phyloP scores from a whole-genome alignment of 73 alveolate species.

The Loxodes magnus region DNA sequence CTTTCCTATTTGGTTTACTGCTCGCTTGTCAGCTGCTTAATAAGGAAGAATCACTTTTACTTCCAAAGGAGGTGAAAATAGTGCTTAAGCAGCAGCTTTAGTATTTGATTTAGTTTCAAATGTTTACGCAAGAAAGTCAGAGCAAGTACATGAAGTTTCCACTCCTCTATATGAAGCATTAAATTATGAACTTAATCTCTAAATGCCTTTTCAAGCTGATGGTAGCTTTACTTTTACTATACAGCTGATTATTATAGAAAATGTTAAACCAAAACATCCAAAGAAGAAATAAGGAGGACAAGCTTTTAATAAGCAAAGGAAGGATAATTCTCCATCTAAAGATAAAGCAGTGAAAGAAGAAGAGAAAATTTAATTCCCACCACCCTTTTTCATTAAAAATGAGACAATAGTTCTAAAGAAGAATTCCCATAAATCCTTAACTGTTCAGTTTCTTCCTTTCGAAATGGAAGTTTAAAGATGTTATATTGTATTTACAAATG shows the following conservation, averaged over 20 bases:
- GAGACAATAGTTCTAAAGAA: slow-evolving; percentile 52
- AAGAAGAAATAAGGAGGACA: slow-evolving; percentile 17
- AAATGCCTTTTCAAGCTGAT: slow-evolving; percentile 23
- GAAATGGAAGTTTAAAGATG: slow-evolving; percentile 86
- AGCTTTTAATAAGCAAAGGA: too few species aligned
- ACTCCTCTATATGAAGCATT: slow-evolving; percentile 27
- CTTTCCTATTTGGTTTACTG: slow-evolving; percentile 80
- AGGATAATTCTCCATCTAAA: too few species aligned
- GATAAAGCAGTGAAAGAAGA: too few species aligned
- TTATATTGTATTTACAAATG: slow-evolving; percentile 83
- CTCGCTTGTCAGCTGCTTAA: slow-evolving; percentile 75
- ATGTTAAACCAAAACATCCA: slow-evolving; percentile 11
- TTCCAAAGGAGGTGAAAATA: slow-evolving; percentile 77
- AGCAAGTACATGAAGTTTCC: slow-evolving; percentile 49
- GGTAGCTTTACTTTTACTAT: slow-evolving; percentile 17
- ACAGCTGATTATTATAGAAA: slow-evolving; percentile 17
- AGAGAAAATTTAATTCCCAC: slow-evolving; percentile 47
- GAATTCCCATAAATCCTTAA: slow-evolving; percentile 59
- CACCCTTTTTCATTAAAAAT: slow-evolving; percentile 46
- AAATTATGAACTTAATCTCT: slow-evolving; percentile 15
- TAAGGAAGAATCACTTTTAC: slow-evolving; percentile 85
- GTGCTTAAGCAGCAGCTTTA: slow-evolving; percentile 91
- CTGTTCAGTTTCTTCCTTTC: slow-evolving; percentile 81
- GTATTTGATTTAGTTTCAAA: slow-evolving; percentile 88
- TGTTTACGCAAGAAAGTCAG: slow-evolving; percentile 75